These are phyloP conservation scores for Candida nanaspora DNA, from an alignment of 805 yeast genomes.

Conservation along the genomic window DNA sequence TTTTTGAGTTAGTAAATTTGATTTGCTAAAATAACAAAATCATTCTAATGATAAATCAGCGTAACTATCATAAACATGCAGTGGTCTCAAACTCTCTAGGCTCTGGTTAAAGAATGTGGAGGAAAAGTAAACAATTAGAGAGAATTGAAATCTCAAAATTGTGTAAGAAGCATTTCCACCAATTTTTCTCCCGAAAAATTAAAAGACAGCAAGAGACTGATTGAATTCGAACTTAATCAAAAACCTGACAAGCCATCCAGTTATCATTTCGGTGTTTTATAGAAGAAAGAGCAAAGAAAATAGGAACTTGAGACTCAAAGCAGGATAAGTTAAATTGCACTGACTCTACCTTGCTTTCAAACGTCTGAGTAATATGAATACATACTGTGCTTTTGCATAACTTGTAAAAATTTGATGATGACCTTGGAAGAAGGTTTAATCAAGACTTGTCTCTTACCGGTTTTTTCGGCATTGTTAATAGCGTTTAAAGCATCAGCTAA, in stretches of 20 bases:
- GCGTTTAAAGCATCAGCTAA: constrained; percentile 98
- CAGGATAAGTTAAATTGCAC: no score
- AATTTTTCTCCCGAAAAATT: constrained; percentile 83
- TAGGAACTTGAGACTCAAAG: no score
- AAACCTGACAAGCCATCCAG: constrained; percentile 91
- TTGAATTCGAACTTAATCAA: constrained; percentile 8
- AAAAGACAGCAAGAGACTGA: constrained; percentile 94
- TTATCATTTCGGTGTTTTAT: constrained; percentile 80
- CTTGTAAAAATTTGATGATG: constrained; percentile 92
- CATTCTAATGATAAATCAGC: no score
- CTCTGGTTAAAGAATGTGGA: constrained; percentile 33
- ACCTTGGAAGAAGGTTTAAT: constrained; percentile 99
- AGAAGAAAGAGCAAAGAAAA: neutral
- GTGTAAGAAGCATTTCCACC: constrained; percentile 63
- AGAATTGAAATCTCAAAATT: constrained; percentile 31
- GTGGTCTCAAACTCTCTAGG: neutral
- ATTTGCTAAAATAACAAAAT: constrained; percentile 8
- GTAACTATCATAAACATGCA: no score
- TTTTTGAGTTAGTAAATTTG: no score
- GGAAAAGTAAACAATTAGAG: constrained; percentile 61
- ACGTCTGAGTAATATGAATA: constrained; percentile 14
- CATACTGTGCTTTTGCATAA: constrained; percentile 96
- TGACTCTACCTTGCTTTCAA: no score
- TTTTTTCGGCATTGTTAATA: constrained; percentile 98
- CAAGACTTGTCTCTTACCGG: constrained; percentile 98